phyloP scores from a whole-genome alignment of 2,329 filamentous ascomycete species.

The Graphiopsis chlorocephala region DNA sequence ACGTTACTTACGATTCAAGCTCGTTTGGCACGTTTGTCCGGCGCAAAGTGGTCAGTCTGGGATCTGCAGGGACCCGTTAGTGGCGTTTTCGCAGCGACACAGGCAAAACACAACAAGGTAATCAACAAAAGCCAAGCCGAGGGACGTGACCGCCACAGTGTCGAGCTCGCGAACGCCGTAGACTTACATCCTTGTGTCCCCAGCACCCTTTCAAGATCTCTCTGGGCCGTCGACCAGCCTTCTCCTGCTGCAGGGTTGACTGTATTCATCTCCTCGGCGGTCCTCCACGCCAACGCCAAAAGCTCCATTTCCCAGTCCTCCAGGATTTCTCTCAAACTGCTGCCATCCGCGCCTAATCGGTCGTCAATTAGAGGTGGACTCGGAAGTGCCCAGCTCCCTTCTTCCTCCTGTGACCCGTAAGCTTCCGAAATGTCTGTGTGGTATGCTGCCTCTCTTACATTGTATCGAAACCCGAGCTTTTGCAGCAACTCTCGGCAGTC shows the following conservation, averaged over 20 bases:
- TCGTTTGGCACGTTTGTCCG: conserved; percentile 6
- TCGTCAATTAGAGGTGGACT: conserved; percentile 23
- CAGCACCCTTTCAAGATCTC: conserved; percentile 34
- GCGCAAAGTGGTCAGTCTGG: conserved; percentile 1
- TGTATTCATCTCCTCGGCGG: conserved; percentile 24
- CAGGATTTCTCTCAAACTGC: conserved; percentile 43
- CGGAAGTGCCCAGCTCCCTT: conserved; percentile 31
- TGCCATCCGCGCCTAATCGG: conserved; percentile 24
- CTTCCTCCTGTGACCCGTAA: conserved; percentile 15
- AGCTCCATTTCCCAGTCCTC: conserved; percentile 62
- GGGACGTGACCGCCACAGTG: not conserved
- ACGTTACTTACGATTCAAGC: conserved; percentile 1
- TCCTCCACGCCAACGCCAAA: conserved; percentile 48
- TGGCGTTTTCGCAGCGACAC: not conserved
- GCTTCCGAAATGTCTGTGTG: not conserved
- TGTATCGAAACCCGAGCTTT: conserved; percentile 55
- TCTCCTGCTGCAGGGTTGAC: conserved; percentile 29
- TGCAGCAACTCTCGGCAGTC: conserved; percentile 60
- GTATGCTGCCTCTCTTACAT: conserved; percentile 20
- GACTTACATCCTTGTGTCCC: conserved; percentile 31
- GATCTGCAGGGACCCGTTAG: conserved; percentile 23
- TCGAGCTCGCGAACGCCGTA: not conserved
- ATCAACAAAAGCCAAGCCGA: not conserved
- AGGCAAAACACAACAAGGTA: not conserved
- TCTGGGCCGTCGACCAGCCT: conserved; percentile 32